phyloP scores from a whole-genome alignment of 495 filamentous ascomycete species.

The Acidomyces sp. region DNA sequence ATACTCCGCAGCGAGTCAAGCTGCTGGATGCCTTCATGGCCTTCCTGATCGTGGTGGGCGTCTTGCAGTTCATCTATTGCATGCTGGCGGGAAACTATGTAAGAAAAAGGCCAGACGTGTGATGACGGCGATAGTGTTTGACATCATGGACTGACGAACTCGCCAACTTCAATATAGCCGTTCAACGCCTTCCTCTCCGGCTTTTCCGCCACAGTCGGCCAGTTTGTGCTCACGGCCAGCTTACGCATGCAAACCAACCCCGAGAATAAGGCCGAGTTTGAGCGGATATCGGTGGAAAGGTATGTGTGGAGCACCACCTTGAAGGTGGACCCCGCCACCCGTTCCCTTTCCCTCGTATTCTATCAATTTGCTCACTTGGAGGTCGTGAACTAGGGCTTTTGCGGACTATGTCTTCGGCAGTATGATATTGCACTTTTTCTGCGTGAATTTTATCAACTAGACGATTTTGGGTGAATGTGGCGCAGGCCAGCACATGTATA shows the following conservation, averaged over 20 bases:
- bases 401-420: constrained; percentile 94
- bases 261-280: constrained; percentile 59
- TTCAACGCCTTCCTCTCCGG: constrained; percentile 98
- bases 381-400: constrained; percentile 57
- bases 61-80: constrained; percentile 86
- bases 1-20: constrained; percentile 81
- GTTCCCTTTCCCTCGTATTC: too few species aligned
- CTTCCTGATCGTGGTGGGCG: constrained; percentile 76
- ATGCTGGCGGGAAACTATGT: constrained; percentile 90
- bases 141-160: neutral
- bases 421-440: constrained; percentile 95
- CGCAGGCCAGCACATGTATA: neutral
- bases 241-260: constrained; percentile 85
- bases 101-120: too few species aligned
- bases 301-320: constrained; percentile 33
- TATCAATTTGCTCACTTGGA: too few species aligned
- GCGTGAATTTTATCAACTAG: constrained; percentile 98
- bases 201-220: constrained; percentile 88
- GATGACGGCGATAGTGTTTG: too few species aligned
- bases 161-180: constrained; percentile 60
- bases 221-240: constrained; percentile 86
- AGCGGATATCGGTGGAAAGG: constrained; percentile 56
- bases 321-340: too few species aligned
- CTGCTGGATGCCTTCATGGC: constrained; percentile 85
- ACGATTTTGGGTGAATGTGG: too few species aligned